phyloP scores from a whole-genome alignment of 225 moss, liverwort and hornwort species.

The Rhytidiadelphus loreus region DNA sequence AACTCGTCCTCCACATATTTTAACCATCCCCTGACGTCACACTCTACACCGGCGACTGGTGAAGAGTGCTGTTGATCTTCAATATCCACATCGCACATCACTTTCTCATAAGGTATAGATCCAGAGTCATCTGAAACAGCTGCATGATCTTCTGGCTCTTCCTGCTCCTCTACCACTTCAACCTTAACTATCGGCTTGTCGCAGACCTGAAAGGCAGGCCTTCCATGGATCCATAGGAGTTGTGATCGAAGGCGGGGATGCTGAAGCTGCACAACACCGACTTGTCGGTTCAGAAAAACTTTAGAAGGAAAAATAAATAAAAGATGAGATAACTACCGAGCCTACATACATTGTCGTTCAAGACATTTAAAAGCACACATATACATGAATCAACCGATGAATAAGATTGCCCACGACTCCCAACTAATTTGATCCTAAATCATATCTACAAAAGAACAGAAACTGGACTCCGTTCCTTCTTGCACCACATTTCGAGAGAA shows the following conservation, averaged over 20 bases:
- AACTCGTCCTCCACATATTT: conserved; percentile 65
- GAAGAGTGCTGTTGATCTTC: conserved; percentile 12
- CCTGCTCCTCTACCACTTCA: conserved; percentile 43
- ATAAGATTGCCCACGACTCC: not conserved
- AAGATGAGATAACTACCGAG: not conserved
- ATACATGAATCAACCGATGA: not conserved
- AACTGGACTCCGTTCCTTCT: not conserved
- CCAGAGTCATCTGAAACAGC: not conserved
- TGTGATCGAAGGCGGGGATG: conserved; percentile 94
- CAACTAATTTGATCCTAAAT: not conserved
- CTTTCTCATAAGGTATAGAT: not conserved
- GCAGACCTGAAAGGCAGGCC: conserved; percentile 78
- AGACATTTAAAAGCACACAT: not conserved
- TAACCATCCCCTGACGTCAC: conserved; percentile 46
- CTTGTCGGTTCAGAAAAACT: not conserved
- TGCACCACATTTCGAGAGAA: not conserved
- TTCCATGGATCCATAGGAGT: conserved; percentile 72
- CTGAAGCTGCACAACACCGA: conserved; percentile 32
- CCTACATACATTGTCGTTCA: not conserved
- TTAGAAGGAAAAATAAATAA: not conserved
- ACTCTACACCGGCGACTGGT: conserved; percentile 26
- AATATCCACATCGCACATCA: not conserved
- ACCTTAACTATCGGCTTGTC: conserved; percentile 50
- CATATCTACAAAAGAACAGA: not conserved
- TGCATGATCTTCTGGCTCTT: not conserved